Percentiles rank a stretch among this genome's conserved stretches.
These are phyloP conservation scores for Gracilaria gracilis DNA, from an alignment of 23 red algal genomes.

Conservation along the genomic window DNA sequence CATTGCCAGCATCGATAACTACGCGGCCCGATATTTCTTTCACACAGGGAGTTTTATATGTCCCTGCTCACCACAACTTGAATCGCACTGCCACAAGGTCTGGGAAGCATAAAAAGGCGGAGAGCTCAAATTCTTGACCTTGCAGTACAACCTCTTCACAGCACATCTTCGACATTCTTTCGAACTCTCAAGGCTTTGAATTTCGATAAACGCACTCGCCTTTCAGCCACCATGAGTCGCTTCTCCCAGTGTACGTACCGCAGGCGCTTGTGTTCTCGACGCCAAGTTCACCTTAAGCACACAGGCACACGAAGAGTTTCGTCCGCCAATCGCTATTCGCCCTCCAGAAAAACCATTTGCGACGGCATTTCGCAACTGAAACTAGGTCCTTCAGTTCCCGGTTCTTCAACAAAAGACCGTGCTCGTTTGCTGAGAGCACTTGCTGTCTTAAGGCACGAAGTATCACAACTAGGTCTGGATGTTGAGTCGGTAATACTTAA, in stretches of 20 bases:
- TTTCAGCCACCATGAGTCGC: slow-evolving; percentile 1
- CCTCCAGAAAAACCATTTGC: neutral
- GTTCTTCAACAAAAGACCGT: neutral
- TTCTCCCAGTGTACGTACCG: slow-evolving; percentile 27
- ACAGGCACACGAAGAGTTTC: neutral
- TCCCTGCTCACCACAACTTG: slow-evolving; percentile 21
- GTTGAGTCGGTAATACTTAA: neutral
- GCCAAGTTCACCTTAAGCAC: neutral
- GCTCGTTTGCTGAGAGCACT: slow-evolving; percentile 13
- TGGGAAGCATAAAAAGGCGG: slow-evolving; percentile 37
- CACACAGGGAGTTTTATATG: neutral
- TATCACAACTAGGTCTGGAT: slow-evolving; percentile 11
- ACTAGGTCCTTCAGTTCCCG: neutral
- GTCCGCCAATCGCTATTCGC: neutral
- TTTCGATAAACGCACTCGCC: neutral
- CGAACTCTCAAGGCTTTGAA: neutral
- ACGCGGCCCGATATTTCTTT: neutral
- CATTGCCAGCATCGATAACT: slow-evolving; percentile 1
- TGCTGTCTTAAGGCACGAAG: neutral
- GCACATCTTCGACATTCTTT: neutral
- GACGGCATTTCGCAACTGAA: slow-evolving; percentile 22
- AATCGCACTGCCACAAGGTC: neutral
- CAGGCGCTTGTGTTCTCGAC: slow-evolving; percentile 25
- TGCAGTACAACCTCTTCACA: too few relatives aligned
- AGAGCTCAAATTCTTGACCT: slow-evolving; percentile 9